Percentiles rank a stretch among this genome's conserved stretches.
These are phyloP conservation scores for Globisporangium viniferum DNA, from an alignment of 352 stramenopile species.

Conservation along the genomic window DNA sequence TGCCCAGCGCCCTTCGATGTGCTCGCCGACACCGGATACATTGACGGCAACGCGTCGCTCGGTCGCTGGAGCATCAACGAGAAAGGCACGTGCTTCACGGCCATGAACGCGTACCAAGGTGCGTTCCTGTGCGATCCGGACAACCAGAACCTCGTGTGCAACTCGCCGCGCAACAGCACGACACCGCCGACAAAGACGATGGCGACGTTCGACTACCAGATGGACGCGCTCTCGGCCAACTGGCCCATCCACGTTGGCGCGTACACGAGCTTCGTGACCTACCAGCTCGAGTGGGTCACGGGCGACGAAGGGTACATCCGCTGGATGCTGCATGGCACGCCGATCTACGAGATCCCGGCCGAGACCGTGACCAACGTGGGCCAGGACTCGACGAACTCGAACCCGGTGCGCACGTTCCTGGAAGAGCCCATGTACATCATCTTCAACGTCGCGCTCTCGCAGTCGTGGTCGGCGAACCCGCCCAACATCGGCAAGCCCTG, in stretches of 20 bases:
- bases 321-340: slow-evolving; percentile 58
- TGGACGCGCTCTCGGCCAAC: slow-evolving; percentile 73
- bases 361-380: slow-evolving; percentile 42
- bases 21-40: slow-evolving; percentile 46
- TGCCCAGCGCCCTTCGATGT: slow-evolving; percentile 56
- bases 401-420: slow-evolving; percentile 53
- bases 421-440: slow-evolving; percentile 94
- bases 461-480: slow-evolving; percentile 73
- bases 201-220: slow-evolving; percentile 64
- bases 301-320: slow-evolving; percentile 62
- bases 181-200: slow-evolving; percentile 57
- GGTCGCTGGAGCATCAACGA: slow-evolving; percentile 67
- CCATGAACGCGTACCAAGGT: slow-evolving; percentile 65
- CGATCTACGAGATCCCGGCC: slow-evolving; percentile 71
- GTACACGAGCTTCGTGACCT: slow-evolving; percentile 58
- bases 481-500: slow-evolving; percentile 55
- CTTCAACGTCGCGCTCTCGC: slow-evolving; percentile 91
- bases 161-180: slow-evolving; percentile 37
- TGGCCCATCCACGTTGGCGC: slow-evolving; percentile 60
- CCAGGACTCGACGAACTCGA: slow-evolving; percentile 41
- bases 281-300: slow-evolving; percentile 73
- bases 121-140: slow-evolving; percentile 63
- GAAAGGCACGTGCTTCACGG: slow-evolving; percentile 57
- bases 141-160: slow-evolving; percentile 48
- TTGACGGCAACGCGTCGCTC: slow-evolving; percentile 36